Percentiles rank a stretch among this genome's conserved stretches.
These are phyloP conservation scores for Tilletia walkeri DNA, from an alignment of 1,284 basidiomycete species.

Conservation along the genomic window DNA sequence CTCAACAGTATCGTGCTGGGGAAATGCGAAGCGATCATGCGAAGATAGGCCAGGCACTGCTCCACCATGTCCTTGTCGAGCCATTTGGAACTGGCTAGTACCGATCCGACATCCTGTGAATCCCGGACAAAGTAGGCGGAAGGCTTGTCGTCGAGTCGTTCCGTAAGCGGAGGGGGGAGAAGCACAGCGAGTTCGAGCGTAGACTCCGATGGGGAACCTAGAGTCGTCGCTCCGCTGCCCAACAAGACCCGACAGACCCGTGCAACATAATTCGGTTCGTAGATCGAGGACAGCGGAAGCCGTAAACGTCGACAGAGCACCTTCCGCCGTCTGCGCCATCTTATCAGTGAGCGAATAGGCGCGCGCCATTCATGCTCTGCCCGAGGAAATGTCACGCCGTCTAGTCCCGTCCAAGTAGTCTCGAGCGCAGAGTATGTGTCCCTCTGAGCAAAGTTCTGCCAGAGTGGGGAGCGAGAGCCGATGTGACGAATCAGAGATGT, in stretches of 20 bases:
- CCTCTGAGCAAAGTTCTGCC: neutral
- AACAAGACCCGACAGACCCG: neutral
- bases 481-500: neutral
- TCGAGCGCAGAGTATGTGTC: neutral
- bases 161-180: neutral
- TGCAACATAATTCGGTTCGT: neutral
- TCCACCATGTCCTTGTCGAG: neutral
- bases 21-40: neutral
- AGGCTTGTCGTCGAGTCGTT: neutral
- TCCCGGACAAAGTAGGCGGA: neutral
- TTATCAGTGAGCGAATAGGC: neutral
- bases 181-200: neutral
- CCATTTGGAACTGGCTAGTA: neutral
- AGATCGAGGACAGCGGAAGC: neutral
- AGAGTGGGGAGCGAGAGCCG: neutral
- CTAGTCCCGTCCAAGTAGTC: neutral
- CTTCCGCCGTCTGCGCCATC: neutral
- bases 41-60: neutral
- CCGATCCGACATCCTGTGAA: neutral
- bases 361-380: neutral
- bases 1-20: neutral
- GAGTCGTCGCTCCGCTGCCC: neutral
- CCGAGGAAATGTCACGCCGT: no score
- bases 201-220: neutral
- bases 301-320: neutral